A percentile compares a stretch with the other conserved stretches of the same genome.
Evolutionary conservation across 1,139 yeast genomes (phyloP).

Genomic region (Suhomyces guaymorum): DNA sequence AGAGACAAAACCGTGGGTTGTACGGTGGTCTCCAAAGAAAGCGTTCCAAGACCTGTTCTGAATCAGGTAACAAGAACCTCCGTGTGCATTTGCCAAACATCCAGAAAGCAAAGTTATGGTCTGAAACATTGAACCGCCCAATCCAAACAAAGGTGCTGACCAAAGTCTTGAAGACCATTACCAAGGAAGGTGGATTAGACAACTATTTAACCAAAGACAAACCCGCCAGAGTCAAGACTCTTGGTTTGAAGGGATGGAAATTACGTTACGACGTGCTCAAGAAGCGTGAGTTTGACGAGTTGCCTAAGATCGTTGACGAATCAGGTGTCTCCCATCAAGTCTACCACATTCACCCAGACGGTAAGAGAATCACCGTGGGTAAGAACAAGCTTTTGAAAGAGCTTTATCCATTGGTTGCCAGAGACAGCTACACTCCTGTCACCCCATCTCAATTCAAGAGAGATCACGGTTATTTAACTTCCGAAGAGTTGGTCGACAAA

Average conservation of each 20-base stretch:
- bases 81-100: slow-evolving; percentile 85
- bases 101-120: slow-evolving; percentile 74
- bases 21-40: slow-evolving; percentile 86
- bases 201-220: slow-evolving; percentile 82
- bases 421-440: slow-evolving; percentile 47
- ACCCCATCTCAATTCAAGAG: slow-evolving; percentile 47
- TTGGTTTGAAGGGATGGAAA: slow-evolving; percentile 92
- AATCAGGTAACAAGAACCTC: slow-evolving; percentile 68
- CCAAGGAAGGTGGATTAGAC: slow-evolving; percentile 93
- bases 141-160: slow-evolving; percentile 69
- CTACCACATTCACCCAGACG: slow-evolving; percentile 49
- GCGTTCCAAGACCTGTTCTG: slow-evolving; percentile 77
- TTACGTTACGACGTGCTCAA: slow-evolving; percentile 71
- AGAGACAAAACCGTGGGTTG: slow-evolving; percentile 83
- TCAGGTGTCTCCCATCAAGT: slow-evolving; percentile 42
- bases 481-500: slow-evolving; percentile 44
- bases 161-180: slow-evolving; percentile 79
- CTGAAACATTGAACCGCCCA: slow-evolving; percentile 65
- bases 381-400: slow-evolving; percentile 58
- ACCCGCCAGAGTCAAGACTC: slow-evolving; percentile 84
- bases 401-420: slow-evolving; percentile 54
- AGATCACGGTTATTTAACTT: slow-evolving; percentile 39
- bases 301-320: slow-evolving; percentile 26
- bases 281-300: slow-evolving; percentile 27
- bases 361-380: slow-evolving; percentile 58